Conservation (phyloP, 768 basidiomycete species). For the Fistulinella prunicolor region DNA sequence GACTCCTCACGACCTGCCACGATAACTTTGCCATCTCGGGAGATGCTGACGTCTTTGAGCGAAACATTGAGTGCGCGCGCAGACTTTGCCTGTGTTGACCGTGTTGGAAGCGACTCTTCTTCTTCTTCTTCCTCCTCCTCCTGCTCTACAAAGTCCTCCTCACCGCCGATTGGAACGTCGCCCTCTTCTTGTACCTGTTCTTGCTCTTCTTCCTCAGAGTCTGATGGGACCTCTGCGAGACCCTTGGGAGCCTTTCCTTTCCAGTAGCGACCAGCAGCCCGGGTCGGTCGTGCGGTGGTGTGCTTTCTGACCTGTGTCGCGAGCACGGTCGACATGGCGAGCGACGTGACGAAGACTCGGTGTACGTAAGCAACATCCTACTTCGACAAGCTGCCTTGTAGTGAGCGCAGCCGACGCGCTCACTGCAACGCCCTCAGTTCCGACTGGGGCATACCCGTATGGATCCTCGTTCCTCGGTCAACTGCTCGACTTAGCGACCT, state of each 20-base stretch:
- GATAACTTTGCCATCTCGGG: conserved; percentile 74
- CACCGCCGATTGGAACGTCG: conserved; percentile 59
- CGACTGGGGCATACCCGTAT: too few relatives aligned
- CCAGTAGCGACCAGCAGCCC: conserved; percentile 84
- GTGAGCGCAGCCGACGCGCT: too few relatives aligned
- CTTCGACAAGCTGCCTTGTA: too few relatives aligned
- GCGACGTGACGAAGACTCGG: background rate
- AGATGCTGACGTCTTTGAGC: conserved; percentile 78
- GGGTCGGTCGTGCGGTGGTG: conserved; percentile 74
- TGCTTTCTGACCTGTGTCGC: conserved; percentile 52
- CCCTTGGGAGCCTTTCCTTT: conserved; percentile 88
- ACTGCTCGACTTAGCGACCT: too few relatives aligned
- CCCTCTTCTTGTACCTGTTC: conserved; percentile 43
- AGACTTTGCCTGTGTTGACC: conserved; percentile 32
- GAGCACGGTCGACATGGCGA: conserved; percentile 32
- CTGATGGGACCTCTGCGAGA: conserved; percentile 52
- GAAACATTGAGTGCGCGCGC: conserved; percentile 66
- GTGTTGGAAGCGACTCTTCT: conserved; percentile 42
- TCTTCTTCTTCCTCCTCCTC: conserved; percentile 47
- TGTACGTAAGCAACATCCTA: conserved; percentile 15
- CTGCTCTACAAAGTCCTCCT: conserved; percentile 44
- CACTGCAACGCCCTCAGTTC: too few relatives aligned
- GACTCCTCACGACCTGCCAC: conserved; percentile 78
- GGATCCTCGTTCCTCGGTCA: too few relatives aligned
- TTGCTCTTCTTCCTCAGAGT: conserved; percentile 62